These are phyloP conservation scores for Vanrija humicola DNA, from an alignment of 1,284 basidiomycete genomes.

Conservation along the genomic window DNA sequence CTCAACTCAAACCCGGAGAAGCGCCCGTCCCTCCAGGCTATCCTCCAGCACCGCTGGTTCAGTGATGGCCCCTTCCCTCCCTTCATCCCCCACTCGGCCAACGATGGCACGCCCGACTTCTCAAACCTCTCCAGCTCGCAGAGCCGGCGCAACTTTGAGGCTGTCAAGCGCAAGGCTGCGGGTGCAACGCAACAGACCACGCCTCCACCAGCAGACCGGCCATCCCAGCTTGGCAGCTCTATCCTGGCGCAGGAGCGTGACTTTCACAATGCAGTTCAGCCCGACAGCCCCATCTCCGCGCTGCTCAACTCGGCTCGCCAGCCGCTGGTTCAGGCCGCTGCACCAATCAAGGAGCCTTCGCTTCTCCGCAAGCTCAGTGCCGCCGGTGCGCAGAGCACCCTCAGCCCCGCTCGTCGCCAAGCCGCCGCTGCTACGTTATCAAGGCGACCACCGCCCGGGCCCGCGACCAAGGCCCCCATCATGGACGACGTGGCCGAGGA, in stretches of 20 bases:
- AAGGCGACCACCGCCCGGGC: conserved; percentile 8
- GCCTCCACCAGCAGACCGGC: conserved; percentile 6
- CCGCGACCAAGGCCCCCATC: conserved; percentile 54
- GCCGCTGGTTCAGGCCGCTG: conserved; percentile 69
- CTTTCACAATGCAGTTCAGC: conserved; percentile 91
- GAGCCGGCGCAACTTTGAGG: conserved; percentile 66
- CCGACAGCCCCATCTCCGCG: conserved; percentile 88
- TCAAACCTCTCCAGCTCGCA: conserved; percentile 60
- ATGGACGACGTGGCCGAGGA: conserved; percentile 52
- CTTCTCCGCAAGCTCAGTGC: conserved; percentile 56
- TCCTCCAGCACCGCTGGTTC: conserved; percentile 84
- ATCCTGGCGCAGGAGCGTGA: conserved; percentile 88
- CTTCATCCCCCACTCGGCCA: conserved; percentile 72
- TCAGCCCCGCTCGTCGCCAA: conserved; percentile 40
- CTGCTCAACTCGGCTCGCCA: conserved; percentile 80
- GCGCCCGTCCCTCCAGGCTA: conserved; percentile 78
- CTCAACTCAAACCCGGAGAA: conserved; percentile 73
- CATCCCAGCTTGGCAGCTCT: conserved; percentile 34
- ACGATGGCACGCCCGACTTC: conserved; percentile 71
- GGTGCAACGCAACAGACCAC: conserved; percentile 22
- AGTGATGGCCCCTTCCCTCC: conserved; percentile 72
- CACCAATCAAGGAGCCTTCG: conserved; percentile 54
- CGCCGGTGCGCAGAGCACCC: conserved; percentile 40
- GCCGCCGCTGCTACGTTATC: not conserved
- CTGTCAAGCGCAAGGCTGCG: conserved; percentile 37